Conservation (phyloP, 768 basidiomycete genomes). For the Suillus brevipes region DNA sequence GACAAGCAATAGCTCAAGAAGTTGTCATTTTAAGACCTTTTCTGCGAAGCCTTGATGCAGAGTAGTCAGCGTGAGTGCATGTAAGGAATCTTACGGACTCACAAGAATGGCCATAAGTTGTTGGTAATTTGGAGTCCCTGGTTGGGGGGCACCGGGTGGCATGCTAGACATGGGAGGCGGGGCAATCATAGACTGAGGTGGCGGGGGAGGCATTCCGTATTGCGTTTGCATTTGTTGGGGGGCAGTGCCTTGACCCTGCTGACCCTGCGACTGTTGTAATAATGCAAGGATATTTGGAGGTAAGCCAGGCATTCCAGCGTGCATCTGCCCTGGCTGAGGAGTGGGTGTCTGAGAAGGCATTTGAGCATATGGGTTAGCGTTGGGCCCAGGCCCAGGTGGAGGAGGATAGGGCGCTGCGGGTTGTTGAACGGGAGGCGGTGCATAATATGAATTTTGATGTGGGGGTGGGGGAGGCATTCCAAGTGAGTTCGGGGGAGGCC, state of each 20-base stretch:
- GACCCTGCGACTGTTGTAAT: constrained; percentile 52
- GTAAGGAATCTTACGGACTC: constrained; percentile 23
- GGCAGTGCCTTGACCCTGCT: constrained; percentile 32
- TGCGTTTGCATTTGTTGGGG: constrained; percentile 13
- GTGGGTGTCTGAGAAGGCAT: constrained; percentile 30
- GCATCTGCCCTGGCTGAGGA: constrained; percentile 35
- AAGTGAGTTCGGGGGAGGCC: constrained; percentile 35
- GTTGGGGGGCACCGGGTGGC: constrained; percentile 42
- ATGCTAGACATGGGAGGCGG: constrained; percentile 42
- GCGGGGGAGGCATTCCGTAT: constrained; percentile 41
- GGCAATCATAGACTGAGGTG: constrained; percentile 46
- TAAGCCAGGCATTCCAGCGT: constrained; percentile 40
- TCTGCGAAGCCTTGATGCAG: constrained; percentile 26
- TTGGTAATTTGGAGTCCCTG: constrained; percentile 50
- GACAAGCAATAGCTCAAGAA: constrained; percentile 1
- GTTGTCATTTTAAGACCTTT: constrained; percentile 21
- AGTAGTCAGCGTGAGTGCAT: constrained; percentile 1
- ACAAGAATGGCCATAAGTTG: constrained; percentile 73
- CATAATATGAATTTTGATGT: constrained; percentile 39
- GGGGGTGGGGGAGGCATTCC: constrained; percentile 36
- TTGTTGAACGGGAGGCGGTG: constrained; percentile 37
- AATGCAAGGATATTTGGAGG: constrained; percentile 73
- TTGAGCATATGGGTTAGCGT: constrained; percentile 28
- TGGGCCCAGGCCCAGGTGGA: constrained; percentile 19
- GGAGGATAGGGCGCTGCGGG: constrained; percentile 23